Conservation (phyloP, 306 rosid species). For the Dalbergia oliveri region DNA sequence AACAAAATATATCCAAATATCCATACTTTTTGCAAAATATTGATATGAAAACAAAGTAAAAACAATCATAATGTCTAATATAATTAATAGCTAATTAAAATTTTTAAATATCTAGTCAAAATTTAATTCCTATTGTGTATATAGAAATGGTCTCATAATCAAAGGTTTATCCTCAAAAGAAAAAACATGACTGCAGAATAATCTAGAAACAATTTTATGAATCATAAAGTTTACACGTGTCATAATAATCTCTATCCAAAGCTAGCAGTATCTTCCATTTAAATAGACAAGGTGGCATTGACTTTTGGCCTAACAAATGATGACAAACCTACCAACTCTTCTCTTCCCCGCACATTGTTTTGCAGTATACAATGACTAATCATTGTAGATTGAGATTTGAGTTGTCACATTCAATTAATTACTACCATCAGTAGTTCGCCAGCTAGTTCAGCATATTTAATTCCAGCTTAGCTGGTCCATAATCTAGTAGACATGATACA, state of each 20-base stretch:
- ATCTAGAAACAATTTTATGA: neutral
- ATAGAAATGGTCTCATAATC: no score
- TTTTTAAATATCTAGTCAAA: no score
- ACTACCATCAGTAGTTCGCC: conserved; percentile 30
- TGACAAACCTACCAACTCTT: conserved; percentile 36
- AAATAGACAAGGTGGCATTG: conserved; percentile 34
- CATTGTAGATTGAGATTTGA: conserved; percentile 14
- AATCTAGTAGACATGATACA: neutral
- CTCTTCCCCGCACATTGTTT: neutral
- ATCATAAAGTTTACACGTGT: conserved; percentile 6
- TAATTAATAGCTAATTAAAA: no score
- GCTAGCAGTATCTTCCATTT: neutral
- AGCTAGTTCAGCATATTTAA: neutral
- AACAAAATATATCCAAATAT: neutral
- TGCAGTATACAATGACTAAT: conserved; percentile 13
- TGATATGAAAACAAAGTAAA: neutral
- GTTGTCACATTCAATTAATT: conserved; percentile 10
- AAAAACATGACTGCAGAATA: neutral
- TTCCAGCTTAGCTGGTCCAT: neutral
- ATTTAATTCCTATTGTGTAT: no score
- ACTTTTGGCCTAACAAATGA: conserved; percentile 34
- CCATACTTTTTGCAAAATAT: neutral
- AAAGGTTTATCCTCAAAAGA: neutral
- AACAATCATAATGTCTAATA: no score
- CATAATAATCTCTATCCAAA: neutral